Percentiles rank a stretch among this genome's conserved stretches.
Conservation (phyloP, 2,329 filamentous ascomycete species). For the Immersiporthe knoxdaviesiana region DNA sequence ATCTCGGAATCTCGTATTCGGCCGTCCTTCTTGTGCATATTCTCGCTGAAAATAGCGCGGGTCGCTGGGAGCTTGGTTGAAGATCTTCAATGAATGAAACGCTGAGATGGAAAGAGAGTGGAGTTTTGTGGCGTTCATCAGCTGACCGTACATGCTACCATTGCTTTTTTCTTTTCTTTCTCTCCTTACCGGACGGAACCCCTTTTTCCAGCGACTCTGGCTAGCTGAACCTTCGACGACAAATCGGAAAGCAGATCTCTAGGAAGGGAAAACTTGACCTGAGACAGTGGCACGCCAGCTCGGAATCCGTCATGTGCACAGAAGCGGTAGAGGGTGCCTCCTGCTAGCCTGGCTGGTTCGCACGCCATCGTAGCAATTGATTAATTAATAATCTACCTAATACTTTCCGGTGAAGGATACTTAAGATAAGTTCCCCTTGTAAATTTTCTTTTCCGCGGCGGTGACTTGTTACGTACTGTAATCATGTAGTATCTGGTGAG, state of each 20-base stretch:
- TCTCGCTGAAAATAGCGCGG: too few species aligned
- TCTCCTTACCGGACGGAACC: neutral
- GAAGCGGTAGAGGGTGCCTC: neutral
- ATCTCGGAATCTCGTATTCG: neutral
- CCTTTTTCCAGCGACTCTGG: neutral
- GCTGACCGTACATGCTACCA: neutral
- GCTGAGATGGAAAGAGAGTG: neutral
- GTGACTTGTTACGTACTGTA: neutral
- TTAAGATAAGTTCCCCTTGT: neutral
- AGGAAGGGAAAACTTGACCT: neutral
- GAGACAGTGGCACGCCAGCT: neutral
- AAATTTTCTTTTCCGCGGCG: too few species aligned
- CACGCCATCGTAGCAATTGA: neutral
- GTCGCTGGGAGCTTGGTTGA: neutral
- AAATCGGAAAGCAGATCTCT: neutral
- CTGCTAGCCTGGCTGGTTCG: neutral
- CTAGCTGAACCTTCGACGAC: neutral
- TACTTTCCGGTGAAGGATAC: neutral
- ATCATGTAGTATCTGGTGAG: neutral
- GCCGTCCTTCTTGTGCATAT: neutral
- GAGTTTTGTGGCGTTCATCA: neutral
- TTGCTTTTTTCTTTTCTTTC: neutral
- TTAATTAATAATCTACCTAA: neutral
- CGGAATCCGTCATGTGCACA: neutral
- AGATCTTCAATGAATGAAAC: neutral